Conservation (phyloP, 345 rosid genomes). For the Capsella bursapastoris region DNA sequence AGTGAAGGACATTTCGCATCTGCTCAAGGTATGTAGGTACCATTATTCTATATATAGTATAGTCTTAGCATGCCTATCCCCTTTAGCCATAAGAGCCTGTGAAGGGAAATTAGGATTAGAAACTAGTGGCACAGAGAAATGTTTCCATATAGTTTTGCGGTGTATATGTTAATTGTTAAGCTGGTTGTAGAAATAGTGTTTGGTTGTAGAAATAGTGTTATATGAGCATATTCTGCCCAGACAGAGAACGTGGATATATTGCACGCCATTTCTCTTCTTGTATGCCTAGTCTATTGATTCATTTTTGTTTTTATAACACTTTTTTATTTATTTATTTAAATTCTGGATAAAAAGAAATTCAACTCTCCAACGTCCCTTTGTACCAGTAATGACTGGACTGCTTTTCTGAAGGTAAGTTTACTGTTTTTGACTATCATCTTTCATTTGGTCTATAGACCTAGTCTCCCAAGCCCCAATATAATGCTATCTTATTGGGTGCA, state of each 20-base stretch:
- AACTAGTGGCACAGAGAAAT: background rate
- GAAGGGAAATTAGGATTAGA: background rate
- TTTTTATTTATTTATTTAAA: background rate
- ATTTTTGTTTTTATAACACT: background rate
- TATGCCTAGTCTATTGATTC: slow-evolving; percentile 9
- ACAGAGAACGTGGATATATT: background rate
- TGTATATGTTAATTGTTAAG: slow-evolving; percentile 35
- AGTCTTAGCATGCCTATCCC: slow-evolving; percentile 20
- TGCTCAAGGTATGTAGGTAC: slow-evolving; percentile 68
- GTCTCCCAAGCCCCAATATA: slow-evolving; percentile 6
- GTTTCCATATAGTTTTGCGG: background rate
- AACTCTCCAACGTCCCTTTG: slow-evolving; percentile 83
- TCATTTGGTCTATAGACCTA: background rate
- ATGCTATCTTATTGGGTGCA: slow-evolving; percentile 23
- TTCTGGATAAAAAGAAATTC: slow-evolving; percentile 68
- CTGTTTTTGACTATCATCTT: slow-evolving; percentile 22
- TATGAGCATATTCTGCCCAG: background rate
- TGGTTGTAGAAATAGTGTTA: background rate
- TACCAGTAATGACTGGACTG: slow-evolving; percentile 80
- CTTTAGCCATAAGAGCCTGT: slow-evolving; percentile 20
- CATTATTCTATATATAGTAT: slow-evolving; percentile 15
- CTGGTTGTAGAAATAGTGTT: background rate
- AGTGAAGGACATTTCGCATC: slow-evolving; percentile 77
- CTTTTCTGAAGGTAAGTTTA: slow-evolving; percentile 75
- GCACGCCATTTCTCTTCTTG: slow-evolving; percentile 3